Evolutionary conservation across 441 rosid genomes (phyloP).

Genomic region (Brassica hybrid): DNA sequence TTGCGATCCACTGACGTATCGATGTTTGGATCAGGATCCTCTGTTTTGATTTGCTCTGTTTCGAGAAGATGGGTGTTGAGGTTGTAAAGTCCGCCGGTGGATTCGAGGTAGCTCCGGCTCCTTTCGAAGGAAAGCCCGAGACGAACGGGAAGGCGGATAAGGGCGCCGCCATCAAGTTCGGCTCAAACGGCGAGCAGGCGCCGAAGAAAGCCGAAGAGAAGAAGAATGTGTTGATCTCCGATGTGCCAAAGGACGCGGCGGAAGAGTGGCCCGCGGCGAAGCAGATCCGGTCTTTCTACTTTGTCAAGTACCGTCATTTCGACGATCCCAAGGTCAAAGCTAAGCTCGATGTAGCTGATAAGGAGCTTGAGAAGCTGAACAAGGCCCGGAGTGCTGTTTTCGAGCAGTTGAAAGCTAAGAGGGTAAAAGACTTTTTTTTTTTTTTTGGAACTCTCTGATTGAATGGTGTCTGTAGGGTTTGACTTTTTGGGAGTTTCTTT

Average conservation of each 20-base stretch:
- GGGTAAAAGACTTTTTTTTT: slow-evolving; percentile 47
- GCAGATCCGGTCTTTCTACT: slow-evolving; percentile 55
- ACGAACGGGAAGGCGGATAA: slow-evolving; percentile 37
- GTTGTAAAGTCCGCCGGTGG: background rate
- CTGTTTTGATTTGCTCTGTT: no score
- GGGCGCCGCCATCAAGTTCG: slow-evolving; percentile 41
- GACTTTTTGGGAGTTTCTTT: background rate
- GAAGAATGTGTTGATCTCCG: slow-evolving; percentile 7
- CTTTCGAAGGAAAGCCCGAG: slow-evolving; percentile 37
- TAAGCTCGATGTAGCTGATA: slow-evolving; percentile 69
- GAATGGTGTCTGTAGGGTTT: background rate
- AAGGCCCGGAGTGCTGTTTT: slow-evolving; percentile 47
- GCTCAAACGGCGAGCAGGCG: slow-evolving; percentile 37
- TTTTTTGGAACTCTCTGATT: no score
- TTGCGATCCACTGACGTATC: no score
- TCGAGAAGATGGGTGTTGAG: no score
- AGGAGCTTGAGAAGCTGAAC: slow-evolving; percentile 62
- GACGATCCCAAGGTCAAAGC: slow-evolving; percentile 75
- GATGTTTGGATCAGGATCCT: no score
- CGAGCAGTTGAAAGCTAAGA: slow-evolving; percentile 61
- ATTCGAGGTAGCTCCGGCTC: slow-evolving; percentile 44
- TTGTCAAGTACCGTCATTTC: slow-evolving; percentile 55
- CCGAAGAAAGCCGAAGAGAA: slow-evolving; percentile 39
- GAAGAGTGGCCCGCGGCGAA: slow-evolving; percentile 45
- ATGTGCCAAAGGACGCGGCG: slow-evolving; percentile 39